A percentile compares a stretch with the other conserved stretches of the same genome.
These are phyloP conservation scores for Coffea canephora DNA, from an alignment of 257 asterid species.

Conservation along the genomic window DNA sequence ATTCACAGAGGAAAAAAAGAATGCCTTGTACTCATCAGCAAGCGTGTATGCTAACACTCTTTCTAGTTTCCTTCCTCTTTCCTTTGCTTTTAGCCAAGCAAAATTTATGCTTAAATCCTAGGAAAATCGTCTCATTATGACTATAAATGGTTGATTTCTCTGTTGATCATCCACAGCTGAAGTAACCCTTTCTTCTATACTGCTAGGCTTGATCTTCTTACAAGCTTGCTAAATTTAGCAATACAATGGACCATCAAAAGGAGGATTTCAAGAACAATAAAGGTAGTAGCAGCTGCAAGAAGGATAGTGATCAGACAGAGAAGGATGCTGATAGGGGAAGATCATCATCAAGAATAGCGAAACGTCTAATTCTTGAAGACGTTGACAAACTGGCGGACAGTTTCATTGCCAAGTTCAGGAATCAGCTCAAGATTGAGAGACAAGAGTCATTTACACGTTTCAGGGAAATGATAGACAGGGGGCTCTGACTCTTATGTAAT, in stretches of 20 bases:
- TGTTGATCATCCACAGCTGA: no score
- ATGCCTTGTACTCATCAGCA: constrained; percentile 29
- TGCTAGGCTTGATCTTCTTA: background rate
- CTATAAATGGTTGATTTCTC: background rate
- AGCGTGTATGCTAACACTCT: constrained; percentile 10
- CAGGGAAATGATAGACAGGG: constrained; percentile 26
- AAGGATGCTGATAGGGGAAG: constrained; percentile 9
- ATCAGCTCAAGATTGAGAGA: constrained; percentile 42
- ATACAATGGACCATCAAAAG: constrained; percentile 26
- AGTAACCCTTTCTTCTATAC: background rate
- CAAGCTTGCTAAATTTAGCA: background rate
- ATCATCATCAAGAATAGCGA: constrained; percentile 5
- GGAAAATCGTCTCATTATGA: background rate
- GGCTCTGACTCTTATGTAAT: constrained; percentile 5
- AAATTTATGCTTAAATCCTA: constrained; percentile 21
- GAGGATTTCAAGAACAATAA: constrained; percentile 13
- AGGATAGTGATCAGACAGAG: background rate
- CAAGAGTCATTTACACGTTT: constrained; percentile 38
- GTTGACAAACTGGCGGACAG: constrained; percentile 45
- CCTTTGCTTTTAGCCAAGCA: constrained; percentile 23
- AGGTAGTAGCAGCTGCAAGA: background rate
- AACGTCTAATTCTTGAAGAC: constrained; percentile 31
- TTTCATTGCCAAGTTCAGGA: constrained; percentile 47
- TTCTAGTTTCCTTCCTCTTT: constrained; percentile 17
- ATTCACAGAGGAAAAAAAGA: background rate